phyloP scores from a whole-genome alignment of 441 rosid genomes.

The Dalechampia spathulata region DNA sequence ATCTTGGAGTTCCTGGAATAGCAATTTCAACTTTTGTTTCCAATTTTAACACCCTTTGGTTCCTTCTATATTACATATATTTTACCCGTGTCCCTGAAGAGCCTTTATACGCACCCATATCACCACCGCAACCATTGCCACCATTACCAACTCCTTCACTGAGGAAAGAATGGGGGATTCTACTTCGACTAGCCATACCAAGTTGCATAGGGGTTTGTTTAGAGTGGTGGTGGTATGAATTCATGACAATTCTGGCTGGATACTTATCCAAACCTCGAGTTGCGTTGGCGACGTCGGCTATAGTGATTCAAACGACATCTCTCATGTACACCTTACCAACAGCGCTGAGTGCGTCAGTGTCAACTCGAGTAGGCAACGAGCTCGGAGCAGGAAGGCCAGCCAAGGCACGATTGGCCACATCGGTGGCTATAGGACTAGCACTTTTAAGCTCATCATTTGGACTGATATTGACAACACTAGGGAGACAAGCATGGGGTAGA shows the following conservation, averaged over 20 bases:
- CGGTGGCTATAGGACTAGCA: slow-evolving; percentile 47
- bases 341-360: slow-evolving; percentile 67
- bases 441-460: slow-evolving; percentile 44
- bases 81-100: slow-evolving; percentile 10
- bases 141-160: background rate
- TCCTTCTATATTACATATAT: slow-evolving; percentile 49
- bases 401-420: slow-evolving; percentile 46
- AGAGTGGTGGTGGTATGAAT: slow-evolving; percentile 99
- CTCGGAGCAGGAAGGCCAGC: slow-evolving; percentile 66
- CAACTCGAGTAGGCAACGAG: slow-evolving; percentile 79
- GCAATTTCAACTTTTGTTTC: slow-evolving; percentile 59
- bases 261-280: slow-evolving; percentile 49
- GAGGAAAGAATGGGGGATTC: slow-evolving; percentile 45
- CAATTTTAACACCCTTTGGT: slow-evolving; percentile 50
- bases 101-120: slow-evolving; percentile 11
- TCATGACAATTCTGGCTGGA: slow-evolving; percentile 81
- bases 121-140: background rate
- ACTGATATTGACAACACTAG: slow-evolving; percentile 47
- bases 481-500: slow-evolving; percentile 60
- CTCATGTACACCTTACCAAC: slow-evolving; percentile 74
- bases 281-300: slow-evolving; percentile 60
- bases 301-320: slow-evolving; percentile 79
- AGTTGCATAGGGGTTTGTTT: slow-evolving; percentile 77
- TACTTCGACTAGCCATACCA: slow-evolving; percentile 56
- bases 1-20: slow-evolving; percentile 64